phyloP scores from a whole-genome alignment of 2,329 filamentous ascomycete species.

The Trichoderma brevicompactum region DNA sequence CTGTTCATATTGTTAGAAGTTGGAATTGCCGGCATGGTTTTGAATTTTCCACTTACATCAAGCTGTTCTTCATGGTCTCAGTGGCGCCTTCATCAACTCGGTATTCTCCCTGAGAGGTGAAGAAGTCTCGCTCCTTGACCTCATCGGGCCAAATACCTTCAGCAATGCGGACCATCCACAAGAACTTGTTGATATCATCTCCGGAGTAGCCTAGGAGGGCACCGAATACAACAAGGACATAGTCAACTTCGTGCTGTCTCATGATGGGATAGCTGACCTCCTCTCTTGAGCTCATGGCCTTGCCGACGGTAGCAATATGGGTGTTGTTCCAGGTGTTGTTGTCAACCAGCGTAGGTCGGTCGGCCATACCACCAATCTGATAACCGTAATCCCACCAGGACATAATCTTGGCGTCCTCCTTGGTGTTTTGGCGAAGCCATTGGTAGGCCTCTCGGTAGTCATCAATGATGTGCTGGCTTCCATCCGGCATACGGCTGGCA shows the following conservation, averaged over 20 bases:
- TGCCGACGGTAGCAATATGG: conserved; percentile 97
- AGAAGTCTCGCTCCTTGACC: conserved; percentile 95
- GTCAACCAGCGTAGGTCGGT: conserved; percentile 94
- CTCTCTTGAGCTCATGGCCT: conserved; percentile 96
- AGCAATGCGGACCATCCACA: conserved; percentile 99
- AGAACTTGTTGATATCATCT: conserved; percentile 99
- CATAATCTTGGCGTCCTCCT: conserved; percentile 96
- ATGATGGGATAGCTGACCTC: conserved; percentile 99
- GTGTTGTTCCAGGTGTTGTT: conserved; percentile 99
- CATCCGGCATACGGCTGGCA: conserved; percentile 88
- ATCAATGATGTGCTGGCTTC: conserved; percentile 97
- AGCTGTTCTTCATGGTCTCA: conserved; percentile 97
- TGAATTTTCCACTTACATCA: conserved; percentile 77
- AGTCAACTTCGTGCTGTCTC: conserved; percentile 97
- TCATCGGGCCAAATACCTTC: conserved; percentile 99
- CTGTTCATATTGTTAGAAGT: conserved; percentile 53
- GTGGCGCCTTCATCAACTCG: conserved; percentile 91
- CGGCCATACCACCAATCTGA: conserved; percentile 99
- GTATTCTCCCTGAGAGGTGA: conserved; percentile 92
- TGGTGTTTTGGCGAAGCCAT: conserved; percentile 97
- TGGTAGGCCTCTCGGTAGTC: conserved; percentile 99
- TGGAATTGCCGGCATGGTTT: not conserved
- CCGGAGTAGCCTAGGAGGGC: conserved; percentile 95
- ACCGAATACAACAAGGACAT: conserved; percentile 96
- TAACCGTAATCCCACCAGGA: conserved; percentile 99